These are phyloP conservation scores for Leucosporidium scottii DNA, from an alignment of 768 basidiomycete genomes.

Conservation along the genomic window DNA sequence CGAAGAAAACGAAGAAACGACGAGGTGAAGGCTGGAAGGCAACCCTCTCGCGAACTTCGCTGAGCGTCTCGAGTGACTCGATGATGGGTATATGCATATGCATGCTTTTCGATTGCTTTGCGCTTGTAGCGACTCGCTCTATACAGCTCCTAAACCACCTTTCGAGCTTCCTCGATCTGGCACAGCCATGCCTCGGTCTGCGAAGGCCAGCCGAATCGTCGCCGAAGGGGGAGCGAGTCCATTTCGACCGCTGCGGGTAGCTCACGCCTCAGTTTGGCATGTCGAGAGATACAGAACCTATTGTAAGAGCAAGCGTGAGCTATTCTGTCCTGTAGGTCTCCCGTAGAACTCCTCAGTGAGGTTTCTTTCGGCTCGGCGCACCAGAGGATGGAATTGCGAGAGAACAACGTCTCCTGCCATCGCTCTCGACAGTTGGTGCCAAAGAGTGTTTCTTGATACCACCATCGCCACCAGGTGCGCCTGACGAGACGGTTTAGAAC, in stretches of 20 bases:
- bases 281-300: not conserved
- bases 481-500: not conserved
- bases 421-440: not conserved
- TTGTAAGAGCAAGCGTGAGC: not conserved
- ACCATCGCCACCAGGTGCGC: not conserved
- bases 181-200: not conserved
- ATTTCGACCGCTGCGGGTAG: not conserved
- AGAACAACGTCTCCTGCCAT: not conserved
- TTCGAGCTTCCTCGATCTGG: too few species aligned
- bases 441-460: not conserved
- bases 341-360: not conserved
- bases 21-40: too few species aligned
- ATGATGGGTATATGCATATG: too few species aligned
- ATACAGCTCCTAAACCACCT: too few species aligned
- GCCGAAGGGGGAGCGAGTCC: not conserved
- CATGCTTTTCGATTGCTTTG: too few species aligned
- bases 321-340: not conserved
- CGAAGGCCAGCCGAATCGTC: not conserved
- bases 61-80: too few species aligned
- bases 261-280: not conserved
- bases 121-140: too few species aligned
- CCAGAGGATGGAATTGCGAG: not conserved
- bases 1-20: not conserved
- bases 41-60: too few species aligned
- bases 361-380: not conserved